These are phyloP conservation scores for Pneumocystis sp. DNA, from an alignment of 1,139 yeast genomes.

Conservation along the genomic window DNA sequence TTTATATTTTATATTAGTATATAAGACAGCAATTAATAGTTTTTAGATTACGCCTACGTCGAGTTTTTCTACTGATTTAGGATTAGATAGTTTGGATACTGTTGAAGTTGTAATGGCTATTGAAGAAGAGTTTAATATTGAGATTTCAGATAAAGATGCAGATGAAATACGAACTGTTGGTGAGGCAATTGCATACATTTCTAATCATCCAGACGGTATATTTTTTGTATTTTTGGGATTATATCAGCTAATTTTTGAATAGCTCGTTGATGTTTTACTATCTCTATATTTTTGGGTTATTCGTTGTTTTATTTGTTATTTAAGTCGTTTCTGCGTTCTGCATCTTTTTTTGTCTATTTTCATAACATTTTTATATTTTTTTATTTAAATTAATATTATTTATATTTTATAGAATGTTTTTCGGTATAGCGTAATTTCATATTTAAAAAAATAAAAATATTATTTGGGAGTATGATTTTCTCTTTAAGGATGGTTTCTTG, in stretches of 20 bases:
- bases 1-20: constrained; percentile 1
- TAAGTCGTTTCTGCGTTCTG: not conserved
- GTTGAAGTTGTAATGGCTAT: constrained; percentile 84
- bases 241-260: not conserved
- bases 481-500: not conserved
- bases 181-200: constrained; percentile 64
- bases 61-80: constrained; percentile 58
- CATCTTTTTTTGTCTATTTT: not conserved
- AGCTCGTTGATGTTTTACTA: not conserved
- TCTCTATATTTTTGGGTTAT: not conserved
- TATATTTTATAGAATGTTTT: too few species aligned
- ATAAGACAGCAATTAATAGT: constrained; percentile 13
- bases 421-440: too few species aligned
- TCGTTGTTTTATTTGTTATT: not conserved
- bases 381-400: too few species aligned
- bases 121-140: constrained; percentile 51
- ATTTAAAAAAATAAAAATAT: not conserved
- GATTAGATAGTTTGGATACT: constrained; percentile 73
- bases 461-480: not conserved
- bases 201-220: constrained; percentile 48
- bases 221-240: not conserved
- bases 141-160: constrained; percentile 77
- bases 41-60: constrained; percentile 42
- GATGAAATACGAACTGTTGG: constrained; percentile 71
- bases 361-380: too few species aligned